Conservation (phyloP, 306 rosid species). For the Arachis stenosperma region DNA sequence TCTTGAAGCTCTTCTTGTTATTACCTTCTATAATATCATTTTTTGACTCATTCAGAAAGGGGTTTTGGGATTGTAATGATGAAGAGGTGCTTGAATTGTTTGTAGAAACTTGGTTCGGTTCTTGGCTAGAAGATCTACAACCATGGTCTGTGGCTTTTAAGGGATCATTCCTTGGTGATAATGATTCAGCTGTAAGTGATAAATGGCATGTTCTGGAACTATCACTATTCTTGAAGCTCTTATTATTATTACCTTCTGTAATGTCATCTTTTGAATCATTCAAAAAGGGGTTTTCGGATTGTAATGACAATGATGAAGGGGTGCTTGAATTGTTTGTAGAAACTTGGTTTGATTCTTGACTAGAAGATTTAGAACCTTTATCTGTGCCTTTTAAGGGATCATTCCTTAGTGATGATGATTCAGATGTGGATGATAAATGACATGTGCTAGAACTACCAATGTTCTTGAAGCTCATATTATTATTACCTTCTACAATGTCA, state of each 20-base stretch:
- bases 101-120: background rate
- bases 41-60: background rate
- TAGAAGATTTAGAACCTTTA: conserved; percentile 15
- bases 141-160: conserved; percentile 25
- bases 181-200: background rate
- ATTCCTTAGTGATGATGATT: too few species aligned
- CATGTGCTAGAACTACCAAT: background rate
- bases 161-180: background rate
- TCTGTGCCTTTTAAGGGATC: too few species aligned
- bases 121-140: conserved; percentile 26
- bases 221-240: too few species aligned
- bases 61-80: too few species aligned
- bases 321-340: background rate
- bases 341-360: conserved; percentile 2
- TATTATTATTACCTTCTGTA: too few species aligned
- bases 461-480: background rate
- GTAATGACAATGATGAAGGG: conserved; percentile 30
- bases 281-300: conserved; percentile 37
- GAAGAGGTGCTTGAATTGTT: background rate
- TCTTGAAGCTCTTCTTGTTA: background rate
- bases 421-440: too few species aligned
- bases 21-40: background rate
- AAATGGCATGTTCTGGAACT: too few species aligned
- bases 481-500: background rate
- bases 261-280: too few species aligned